Evolutionary conservation across 2,329 filamentous ascomycete species (phyloP), one percentile per base, ranked within the genome.

Genomic region (Exophiala lecanii-corni): DNA sequence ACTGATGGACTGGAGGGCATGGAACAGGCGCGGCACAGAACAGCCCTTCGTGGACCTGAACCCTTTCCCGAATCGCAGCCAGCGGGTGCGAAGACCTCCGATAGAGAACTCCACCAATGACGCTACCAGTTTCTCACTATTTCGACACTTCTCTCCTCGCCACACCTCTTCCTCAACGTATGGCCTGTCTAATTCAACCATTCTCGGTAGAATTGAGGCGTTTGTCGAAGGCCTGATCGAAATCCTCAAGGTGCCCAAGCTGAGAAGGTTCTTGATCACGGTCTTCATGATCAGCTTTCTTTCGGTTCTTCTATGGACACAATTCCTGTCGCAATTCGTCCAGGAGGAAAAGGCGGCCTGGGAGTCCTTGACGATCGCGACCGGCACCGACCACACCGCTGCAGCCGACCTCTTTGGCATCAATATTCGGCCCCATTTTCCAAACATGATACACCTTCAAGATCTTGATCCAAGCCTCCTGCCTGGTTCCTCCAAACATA

Each of bases 381-480:
- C 50, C 13, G 47, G 53, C 13, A 57, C 36, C 18, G 32, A 34
- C n/a, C 58, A 50, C 45, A 57, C 20, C 45, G 53, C 32, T 38
- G 40, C 54, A 1, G 62, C 58, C 5, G 65, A 63, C 0, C 62
- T 62, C 56, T 76, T 71, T 54, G 73, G 73, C 2, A 57, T 58
- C 21, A 77, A 76, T 51, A 58, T 66, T 39, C 51, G 67, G 41
- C 72, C 72, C 9, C 58, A 59, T 5, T 74, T 77, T 48, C 64
- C 68, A 35, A 68, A 68, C 47, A 64, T 80, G 55, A 64, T 73
- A 9, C 69, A 73, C 16, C 15, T 81, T 37, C 65, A 66, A 53
- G 65, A 66, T 10, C 55, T 82, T 50, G 69, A 77, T 52, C 54
- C 65, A 18, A 53, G 60, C 3, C 59, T 74, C 36, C 50, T 78